Base-by-base conservation (phyloP, 164 flowering plant genomes). In the Saururus chinensis region DNA sequence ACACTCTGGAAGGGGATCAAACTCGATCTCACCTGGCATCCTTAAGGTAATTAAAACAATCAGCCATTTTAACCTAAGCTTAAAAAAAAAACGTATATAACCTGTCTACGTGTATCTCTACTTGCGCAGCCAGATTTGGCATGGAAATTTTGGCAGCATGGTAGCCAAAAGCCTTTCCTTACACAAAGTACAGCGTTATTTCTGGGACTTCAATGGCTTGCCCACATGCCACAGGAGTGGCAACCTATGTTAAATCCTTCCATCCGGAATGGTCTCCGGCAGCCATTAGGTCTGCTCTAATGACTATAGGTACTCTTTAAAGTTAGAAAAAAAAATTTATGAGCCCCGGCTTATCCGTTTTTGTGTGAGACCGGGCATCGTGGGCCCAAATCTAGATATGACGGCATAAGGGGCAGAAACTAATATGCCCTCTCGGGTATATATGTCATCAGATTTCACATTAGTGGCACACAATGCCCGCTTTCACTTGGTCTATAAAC, bases 141-240 rank as follows among this genome's bases (percentile, higher is more conserved):
- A 14, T 42, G 5, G 17, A 42, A 4, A 42, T 42, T 10, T 42
- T 42, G 49, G 49, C 49, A 1, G 49, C 49, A 42, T 42, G 49
- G 49, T 1, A 10, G 4, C 12, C 49, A 10, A 9, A 42, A n/a
- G n/a, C 17, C 17, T 14, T 9, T 10, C 1, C 49, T 42, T n/a
- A 42, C 12, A 42, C 1, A 42, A 74, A 82, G 51, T 89, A 72
- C 45, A 77, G 74, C 0, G 51, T 89, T 61, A 76, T 82, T 84
- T 87, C 88, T 1, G 88, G 92, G 1, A 86, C 88, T 35, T 86
- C 88, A 51, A 84, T 86, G 92, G 79, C 92, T 0, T 78, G 85
- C 51, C 92, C 92, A 0, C 87, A 86, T 26, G 84, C 77, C 45
- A 77, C 78, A 19, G 86, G 82, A 0, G 80, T 65, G 6, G 84